Evolutionary conservation across 495 filamentous ascomycete species (phyloP).

Genomic region (Lepraria neglecta): DNA sequence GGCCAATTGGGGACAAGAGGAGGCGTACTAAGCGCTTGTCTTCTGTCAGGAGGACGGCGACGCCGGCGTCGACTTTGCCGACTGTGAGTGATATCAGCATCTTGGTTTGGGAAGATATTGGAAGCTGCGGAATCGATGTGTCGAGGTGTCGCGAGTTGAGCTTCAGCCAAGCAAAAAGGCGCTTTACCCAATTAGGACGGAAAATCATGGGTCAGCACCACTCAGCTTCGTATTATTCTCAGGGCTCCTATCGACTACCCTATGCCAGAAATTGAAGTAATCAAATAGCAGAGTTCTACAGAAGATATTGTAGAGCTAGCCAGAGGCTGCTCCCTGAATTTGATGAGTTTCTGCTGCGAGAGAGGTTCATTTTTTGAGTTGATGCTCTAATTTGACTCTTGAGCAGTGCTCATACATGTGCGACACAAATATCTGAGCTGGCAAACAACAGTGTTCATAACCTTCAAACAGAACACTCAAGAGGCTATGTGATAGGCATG

Average conservation of each 20-base stretch:
- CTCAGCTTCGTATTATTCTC: not conserved
- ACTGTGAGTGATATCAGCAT: conserved; percentile 98
- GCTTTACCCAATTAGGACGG: not conserved
- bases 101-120: conserved; percentile 22
- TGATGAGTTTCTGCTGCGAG: too few relatives aligned
- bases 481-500: too few relatives aligned
- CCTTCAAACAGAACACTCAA: too few relatives aligned
- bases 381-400: too few relatives aligned
- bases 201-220: not conserved
- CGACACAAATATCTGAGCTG: too few relatives aligned
- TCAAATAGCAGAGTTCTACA: too few relatives aligned
- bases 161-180: not conserved
- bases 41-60: conserved; percentile 91
- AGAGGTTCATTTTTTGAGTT: too few relatives aligned
- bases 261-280: not conserved
- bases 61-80: conserved; percentile 97
- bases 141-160: not conserved
- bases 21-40: conserved; percentile 86
- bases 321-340: too few relatives aligned
- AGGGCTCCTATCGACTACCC: not conserved
- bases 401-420: too few relatives aligned
- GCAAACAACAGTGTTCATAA: too few relatives aligned
- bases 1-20: not conserved
- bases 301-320: too few relatives aligned
- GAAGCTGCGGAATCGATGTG: conserved; percentile 1